A percentile compares a stretch with the other conserved stretches of the same genome.
phyloP scores from a whole-genome alignment of 2,329 filamentous ascomycete species.

The Scortechinia acanthostroma region DNA sequence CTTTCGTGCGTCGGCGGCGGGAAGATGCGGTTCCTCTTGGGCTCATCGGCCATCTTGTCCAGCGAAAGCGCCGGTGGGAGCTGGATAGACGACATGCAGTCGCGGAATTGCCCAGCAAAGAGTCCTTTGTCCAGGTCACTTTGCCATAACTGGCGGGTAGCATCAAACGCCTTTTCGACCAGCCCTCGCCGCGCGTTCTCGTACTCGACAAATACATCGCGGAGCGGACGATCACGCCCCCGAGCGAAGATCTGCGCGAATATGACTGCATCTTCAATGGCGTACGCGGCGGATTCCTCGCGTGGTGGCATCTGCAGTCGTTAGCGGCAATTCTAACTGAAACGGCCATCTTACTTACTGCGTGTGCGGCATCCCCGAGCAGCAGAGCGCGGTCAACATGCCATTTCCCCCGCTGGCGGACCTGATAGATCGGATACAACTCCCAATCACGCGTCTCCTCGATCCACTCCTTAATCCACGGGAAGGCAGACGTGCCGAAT shows the following conservation, averaged over 20 bases:
- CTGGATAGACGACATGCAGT: too few species aligned
- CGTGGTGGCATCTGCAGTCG: conserved; percentile 33
- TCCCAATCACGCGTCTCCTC: conserved; percentile 23
- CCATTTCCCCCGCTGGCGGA: conserved; percentile 26
- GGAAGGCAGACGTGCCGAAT: conserved; percentile 21
- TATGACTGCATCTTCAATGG: conserved; percentile 31
- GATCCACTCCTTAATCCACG: conserved; percentile 24
- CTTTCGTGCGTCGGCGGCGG: too few species aligned
- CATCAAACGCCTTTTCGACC: conserved; percentile 23
- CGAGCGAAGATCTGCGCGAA: conserved; percentile 25
- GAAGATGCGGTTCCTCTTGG: too few species aligned
- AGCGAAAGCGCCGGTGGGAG: too few species aligned
- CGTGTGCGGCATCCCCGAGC: conserved; percentile 35
- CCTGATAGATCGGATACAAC: conserved; percentile 32
- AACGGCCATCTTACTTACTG: conserved; percentile 26
- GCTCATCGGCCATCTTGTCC: too few species aligned
- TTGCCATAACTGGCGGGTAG: too few species aligned
- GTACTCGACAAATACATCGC: not conserved
- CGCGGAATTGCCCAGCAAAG: too few species aligned
- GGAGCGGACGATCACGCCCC: conserved; percentile 18
- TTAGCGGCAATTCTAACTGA: too few species aligned
- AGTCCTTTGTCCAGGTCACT: too few species aligned
- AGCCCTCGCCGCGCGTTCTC: not conserved
- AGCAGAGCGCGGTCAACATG: conserved; percentile 26
- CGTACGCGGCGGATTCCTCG: conserved; percentile 32